phyloP scores from a whole-genome alignment of 208 protist species.

The Trypanosoma caninum region DNA sequence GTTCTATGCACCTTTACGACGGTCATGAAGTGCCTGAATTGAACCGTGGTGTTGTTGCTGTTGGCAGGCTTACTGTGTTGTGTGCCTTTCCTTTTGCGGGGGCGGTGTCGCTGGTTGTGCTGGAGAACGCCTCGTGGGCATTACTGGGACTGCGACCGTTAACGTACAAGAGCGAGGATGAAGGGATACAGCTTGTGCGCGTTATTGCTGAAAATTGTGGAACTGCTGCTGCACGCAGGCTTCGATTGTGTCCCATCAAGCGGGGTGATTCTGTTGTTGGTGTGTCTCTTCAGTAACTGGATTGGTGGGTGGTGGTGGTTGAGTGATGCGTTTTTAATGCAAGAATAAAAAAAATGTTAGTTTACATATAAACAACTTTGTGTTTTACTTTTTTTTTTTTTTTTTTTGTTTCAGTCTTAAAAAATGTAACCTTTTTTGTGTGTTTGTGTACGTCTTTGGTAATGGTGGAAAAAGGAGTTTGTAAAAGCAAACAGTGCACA shows the following conservation, averaged over 20 bases:
- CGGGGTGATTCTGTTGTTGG: constrained; percentile 35
- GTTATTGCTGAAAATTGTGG: constrained; percentile 41
- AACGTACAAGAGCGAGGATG: constrained; percentile 45
- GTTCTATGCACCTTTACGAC: constrained; percentile 83
- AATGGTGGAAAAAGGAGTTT: too few relatives aligned
- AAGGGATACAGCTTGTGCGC: constrained; percentile 53
- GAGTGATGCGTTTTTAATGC: neutral
- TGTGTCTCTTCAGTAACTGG: constrained; percentile 11
- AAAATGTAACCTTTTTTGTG: too few relatives aligned
- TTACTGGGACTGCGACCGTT: constrained; percentile 34
- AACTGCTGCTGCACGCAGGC: neutral
- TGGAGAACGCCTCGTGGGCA: constrained; percentile 45
- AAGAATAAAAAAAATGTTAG: neutral
- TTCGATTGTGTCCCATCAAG: constrained; percentile 36
- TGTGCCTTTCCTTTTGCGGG: constrained; percentile 32
- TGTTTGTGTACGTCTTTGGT: too few relatives aligned
- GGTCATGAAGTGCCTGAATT: constrained; percentile 75
- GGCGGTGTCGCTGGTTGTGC: neutral
- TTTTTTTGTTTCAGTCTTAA: neutral
- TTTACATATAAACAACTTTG: neutral
- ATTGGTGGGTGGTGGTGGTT: neutral
- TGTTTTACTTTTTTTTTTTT: neutral
- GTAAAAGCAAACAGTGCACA: too few relatives aligned
- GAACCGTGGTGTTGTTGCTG: constrained; percentile 48
- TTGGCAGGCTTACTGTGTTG: constrained; percentile 44